Evolutionary conservation across 106 monocot genomes (phyloP), one percentile per base, ranked within the genome.

Genomic region (Amphibolis antarctica): DNA sequence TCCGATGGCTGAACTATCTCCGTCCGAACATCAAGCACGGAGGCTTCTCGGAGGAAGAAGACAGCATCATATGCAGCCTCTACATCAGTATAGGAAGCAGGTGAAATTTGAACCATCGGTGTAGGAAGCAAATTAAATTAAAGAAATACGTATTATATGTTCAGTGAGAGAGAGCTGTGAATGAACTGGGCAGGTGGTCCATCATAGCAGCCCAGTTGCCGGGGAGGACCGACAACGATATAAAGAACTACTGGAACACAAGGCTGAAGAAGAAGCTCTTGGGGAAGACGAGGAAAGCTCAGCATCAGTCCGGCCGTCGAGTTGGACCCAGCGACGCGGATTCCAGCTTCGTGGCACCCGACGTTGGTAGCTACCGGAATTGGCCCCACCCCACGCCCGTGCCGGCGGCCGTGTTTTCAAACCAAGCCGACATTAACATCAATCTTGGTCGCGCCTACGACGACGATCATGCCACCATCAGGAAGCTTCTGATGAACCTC

Each of bases 221-320:
- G 0, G 91, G 91, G 31, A 73, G 91, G 45, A 92, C 91, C 1
- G 91, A 92, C 42, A 92, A 92, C 55, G 91, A 92, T 42, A 83
- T 92, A 48, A 92, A 92, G 79, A 92, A 92, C 61, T 83, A 92
- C 66, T 92, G 91, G 91, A 92, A 92, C 75, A 92, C 91, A 0
- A 83, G 82, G 58, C 71, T 87, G 52, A 92, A 92, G 81, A 92
- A 74, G 77, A 83, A 83, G 59, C 70, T 79, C 4, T 24, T 79
- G 10, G 79, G 75, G 19, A 71, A 73, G 43, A 76, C 77, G 49
- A 43, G 48, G 7, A 77, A 73, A 52, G 59, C 78, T 5, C 52
- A 68, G 11, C 45, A 36, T 12, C 44, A 10, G 3, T 5, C 14
- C 49, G 18, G n/a, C 13, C 13, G 49, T 14, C 13, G 49, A 19